Percentiles rank a stretch among this genome's conserved stretches.
Conservation (phyloP, 805 yeast species). For the Kodamaea kakaduensis region DNA sequence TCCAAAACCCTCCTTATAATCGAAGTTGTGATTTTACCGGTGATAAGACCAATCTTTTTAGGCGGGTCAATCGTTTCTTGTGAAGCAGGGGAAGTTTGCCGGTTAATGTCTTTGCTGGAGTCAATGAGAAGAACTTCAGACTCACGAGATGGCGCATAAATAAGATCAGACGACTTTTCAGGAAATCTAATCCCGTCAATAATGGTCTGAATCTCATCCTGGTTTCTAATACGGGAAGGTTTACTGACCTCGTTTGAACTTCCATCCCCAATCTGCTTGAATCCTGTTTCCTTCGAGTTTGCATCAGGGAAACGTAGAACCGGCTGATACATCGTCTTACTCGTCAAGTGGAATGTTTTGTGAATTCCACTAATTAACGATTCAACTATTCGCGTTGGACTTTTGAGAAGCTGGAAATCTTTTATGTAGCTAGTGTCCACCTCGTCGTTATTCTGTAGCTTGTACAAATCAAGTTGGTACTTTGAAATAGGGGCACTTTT, state of each 20-base stretch:
- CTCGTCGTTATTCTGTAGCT: conserved; percentile 17
- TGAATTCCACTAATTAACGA: conserved; percentile 34
- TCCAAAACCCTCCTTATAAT: conserved; percentile 37
- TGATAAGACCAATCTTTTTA: conserved; percentile 1
- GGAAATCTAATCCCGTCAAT: conserved; percentile 38
- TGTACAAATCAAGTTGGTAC: conserved; percentile 44
- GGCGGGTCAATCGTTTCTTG: not conserved
- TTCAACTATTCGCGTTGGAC: conserved; percentile 21
- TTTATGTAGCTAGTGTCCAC: conserved; percentile 17
- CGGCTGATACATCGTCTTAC: conserved; percentile 36
- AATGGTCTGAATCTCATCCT: conserved; percentile 21
- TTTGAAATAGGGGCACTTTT: conserved; percentile 72
- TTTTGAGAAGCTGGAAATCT: conserved; percentile 16
- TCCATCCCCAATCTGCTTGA: conserved; percentile 27
- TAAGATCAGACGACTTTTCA: conserved; percentile 5
- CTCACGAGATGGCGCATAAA: conserved; percentile 3
- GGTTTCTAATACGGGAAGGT: no score
- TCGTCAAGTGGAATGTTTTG: conserved; percentile 24
- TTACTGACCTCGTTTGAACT: not conserved
- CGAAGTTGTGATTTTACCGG: conserved; percentile 6
- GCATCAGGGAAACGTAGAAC: conserved; percentile 22
- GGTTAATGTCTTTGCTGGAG: not conserved
- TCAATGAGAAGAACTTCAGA: conserved; percentile 11
- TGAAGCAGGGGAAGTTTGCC: conserved; percentile 3
- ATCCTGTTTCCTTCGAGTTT: conserved; percentile 6